A percentile compares a stretch with the other conserved stretches of the same genome.
These are phyloP conservation scores for Megacollybia marginata DNA, from an alignment of 768 basidiomycete genomes.

Conservation along the genomic window DNA sequence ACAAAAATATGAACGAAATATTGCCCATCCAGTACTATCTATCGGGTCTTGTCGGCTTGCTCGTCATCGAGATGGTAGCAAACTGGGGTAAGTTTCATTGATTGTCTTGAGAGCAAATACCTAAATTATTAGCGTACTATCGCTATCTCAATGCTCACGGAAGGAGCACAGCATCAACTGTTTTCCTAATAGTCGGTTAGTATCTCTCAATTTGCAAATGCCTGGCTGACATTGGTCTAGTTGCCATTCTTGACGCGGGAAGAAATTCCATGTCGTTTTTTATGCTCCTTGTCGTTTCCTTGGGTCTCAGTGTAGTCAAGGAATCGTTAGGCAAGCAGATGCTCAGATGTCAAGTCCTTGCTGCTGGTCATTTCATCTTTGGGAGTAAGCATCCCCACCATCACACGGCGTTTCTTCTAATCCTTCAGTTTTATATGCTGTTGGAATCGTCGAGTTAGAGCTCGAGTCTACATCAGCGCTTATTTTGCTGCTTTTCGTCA, in stretches of 20 bases:
- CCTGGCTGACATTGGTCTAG: slow-evolving; percentile 25
- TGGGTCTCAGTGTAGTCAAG: slow-evolving; percentile 88
- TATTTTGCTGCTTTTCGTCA: slow-evolving; percentile 80
- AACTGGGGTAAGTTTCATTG: slow-evolving; percentile 59
- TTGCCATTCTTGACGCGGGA: slow-evolving; percentile 92
- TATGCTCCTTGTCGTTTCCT: slow-evolving; percentile 84
- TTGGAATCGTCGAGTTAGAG: slow-evolving; percentile 91
- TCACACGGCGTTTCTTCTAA: not conserved
- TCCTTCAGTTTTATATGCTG: slow-evolving; percentile 72
- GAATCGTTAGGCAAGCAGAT: slow-evolving; percentile 83
- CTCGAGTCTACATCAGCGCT: slow-evolving; percentile 87
- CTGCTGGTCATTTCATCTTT: slow-evolving; percentile 84
- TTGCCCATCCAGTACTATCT: slow-evolving; percentile 94
- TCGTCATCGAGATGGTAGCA: slow-evolving; percentile 92
- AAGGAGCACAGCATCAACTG: slow-evolving; percentile 61
- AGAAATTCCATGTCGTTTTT: slow-evolving; percentile 94
- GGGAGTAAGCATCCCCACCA: slow-evolving; percentile 56
- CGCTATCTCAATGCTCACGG: slow-evolving; percentile 89
- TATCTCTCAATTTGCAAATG: not conserved
- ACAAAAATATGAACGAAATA: slow-evolving; percentile 71
- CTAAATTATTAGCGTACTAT: slow-evolving; percentile 65
- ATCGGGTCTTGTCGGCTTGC: slow-evolving; percentile 76
- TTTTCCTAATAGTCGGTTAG: slow-evolving; percentile 91
- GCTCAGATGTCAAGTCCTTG: slow-evolving; percentile 75
- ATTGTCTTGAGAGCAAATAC: slow-evolving; percentile 2